phyloP scores from a whole-genome alignment of 1,284 basidiomycete genomes.

The Microbotryum scabiosae region DNA sequence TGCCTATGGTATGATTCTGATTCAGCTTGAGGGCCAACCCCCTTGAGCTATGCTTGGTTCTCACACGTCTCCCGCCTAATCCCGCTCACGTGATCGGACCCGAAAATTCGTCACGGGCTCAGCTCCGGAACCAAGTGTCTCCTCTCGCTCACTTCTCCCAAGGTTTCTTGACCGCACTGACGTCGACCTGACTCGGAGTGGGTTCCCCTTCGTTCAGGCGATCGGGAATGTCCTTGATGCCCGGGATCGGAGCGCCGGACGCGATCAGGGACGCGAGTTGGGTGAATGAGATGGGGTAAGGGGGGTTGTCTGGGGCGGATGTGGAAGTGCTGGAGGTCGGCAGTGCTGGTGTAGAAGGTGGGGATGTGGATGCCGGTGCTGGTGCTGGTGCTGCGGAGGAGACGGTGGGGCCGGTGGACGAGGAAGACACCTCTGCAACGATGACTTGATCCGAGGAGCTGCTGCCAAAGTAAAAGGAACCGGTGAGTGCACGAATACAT shows the following conservation, averaged over 20 bases:
- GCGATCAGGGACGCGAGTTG: constrained; percentile 32
- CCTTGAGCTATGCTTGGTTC: background rate
- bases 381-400: background rate
- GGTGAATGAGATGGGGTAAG: constrained; percentile 33
- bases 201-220: constrained; percentile 22
- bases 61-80: too few species aligned
- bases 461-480: too few species aligned
- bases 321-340: background rate
- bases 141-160: constrained; percentile 24
- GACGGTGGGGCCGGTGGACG: background rate
- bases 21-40: too few species aligned
- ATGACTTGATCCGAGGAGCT: background rate
- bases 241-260: constrained; percentile 30
- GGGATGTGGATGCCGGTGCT: background rate
- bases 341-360: background rate
- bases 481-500: too few species aligned
- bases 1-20: too few species aligned
- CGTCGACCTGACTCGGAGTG: constrained; percentile 10
- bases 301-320: constrained; percentile 6
- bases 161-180: constrained; percentile 22
- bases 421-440: background rate
- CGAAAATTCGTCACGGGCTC: too few species aligned
- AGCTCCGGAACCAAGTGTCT: too few species aligned
- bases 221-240: constrained; percentile 32
- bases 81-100: too few species aligned